Evolutionary conservation across 306 rosid genomes (phyloP), one percentile per base, ranked within the genome.

Genomic region (Prunus kanzakura): DNA sequence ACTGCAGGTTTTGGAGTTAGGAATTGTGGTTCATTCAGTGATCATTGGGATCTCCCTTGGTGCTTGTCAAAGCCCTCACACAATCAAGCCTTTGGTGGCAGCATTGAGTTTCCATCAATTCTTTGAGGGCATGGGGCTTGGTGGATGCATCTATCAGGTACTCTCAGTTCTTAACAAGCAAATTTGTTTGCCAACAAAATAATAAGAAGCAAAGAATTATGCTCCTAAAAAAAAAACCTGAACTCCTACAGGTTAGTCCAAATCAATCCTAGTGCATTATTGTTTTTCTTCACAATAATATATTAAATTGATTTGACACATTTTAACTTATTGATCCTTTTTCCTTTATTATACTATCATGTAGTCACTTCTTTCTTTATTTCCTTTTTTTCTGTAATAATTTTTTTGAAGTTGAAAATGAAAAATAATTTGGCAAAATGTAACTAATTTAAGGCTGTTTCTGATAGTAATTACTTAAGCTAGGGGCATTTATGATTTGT

Each of bases 31-130:
- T 22, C 94, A 89, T 69, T 87, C 91, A 10, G 70, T 82, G 41
- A 82, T 86, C 38, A 74, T 86, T 64, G 93, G 91, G 51, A 35
- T 89, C 55, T 87, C 93, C 46, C 76, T 87, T 70, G 93, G 93
- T 50, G 85, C 86, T 22, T 85, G 91, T 0, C 55, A 45, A 22
- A 89, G 80, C 79, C 74, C 87, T 3, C 84, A 74, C 66, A 85
- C 84, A 41, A 87, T 87, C 74, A 83, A 82, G 66, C 79, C 89
- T 45, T 80, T 87, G 20, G 70, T 89, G 15, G 86, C 84, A 12
- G 93, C 90, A 15, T 66, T 89, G 63, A 74, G 85, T 60, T 87
- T 85, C 51, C 93, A 87, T 72, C 93, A 89, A 69, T 77, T 81
- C 58, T 89, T 82, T 45, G 82, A 82, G 69, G 85, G 85, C 55